Base-by-base conservation (phyloP, 495 filamentous ascomycete species). In the Neurospora sp. region DNA sequence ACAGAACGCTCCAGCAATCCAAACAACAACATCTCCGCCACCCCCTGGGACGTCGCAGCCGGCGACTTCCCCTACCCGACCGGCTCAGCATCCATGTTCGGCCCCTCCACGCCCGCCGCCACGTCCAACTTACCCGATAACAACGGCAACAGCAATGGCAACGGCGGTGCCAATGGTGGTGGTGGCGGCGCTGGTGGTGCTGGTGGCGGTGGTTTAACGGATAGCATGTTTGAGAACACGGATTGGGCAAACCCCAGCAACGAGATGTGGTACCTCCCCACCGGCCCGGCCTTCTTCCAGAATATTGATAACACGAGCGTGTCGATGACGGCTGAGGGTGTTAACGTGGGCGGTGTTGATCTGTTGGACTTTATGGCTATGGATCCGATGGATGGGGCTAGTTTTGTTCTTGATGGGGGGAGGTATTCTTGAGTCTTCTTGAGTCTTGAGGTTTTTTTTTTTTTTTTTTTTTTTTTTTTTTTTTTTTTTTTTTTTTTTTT, bases 241-340 rank as follows among this genome's bases (percentile, higher is more conserved):
- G 84, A 84, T 42, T 87, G 86, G 86, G 77, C 81, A 20, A 82
- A 80, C 70, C 76, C 83, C 1, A 80, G 83, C 42, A 84, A 80
- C 70, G 85, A 88, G 77, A 87, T 88, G 84, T 88, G 87, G 87
- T 89, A 88, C 75, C 82, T 88, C 18, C 87, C 87, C 3, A 80
- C 87, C 14, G 87, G 87, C 1, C 80, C 86, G 20, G 87, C 84
- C 14, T 84, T 88, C 41, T 89, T 87, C 78, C 85, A 87, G 74
- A 88, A 85, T 75, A 80, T 87, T 49, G 86, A 86, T 75, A 85
- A 85, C 72, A 78, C 79, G 27, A 80, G 76, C 80, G 86, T 88
- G 35, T 86, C 86, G 42, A 88, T 88, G 85, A 88, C 86, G 40
- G 86, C 87, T 8, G 87, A 89, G 78, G 87, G 87, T 41, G 87